These are phyloP conservation scores for Calonectria multiphialidica DNA, from an alignment of 2,329 filamentous ascomycete genomes.

Conservation along the genomic window DNA sequence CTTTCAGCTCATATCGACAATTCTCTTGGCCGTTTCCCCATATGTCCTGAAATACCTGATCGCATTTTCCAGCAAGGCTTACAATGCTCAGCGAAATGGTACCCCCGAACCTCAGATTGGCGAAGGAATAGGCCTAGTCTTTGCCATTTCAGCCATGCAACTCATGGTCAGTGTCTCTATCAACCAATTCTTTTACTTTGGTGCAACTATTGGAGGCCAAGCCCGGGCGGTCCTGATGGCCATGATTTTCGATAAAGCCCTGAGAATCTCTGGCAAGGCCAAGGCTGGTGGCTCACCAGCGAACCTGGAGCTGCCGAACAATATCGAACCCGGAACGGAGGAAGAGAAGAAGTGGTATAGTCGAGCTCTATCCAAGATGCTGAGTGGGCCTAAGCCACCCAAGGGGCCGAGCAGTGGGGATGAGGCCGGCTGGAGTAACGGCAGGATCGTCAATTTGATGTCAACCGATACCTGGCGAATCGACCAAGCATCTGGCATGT, in stretches of 20 bases:
- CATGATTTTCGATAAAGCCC: constrained; percentile 17
- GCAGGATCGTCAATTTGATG: constrained; percentile 20
- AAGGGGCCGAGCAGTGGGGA: not conserved
- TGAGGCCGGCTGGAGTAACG: constrained; percentile 2
- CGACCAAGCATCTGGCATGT: constrained; percentile 16
- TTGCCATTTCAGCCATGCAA: constrained; percentile 5
- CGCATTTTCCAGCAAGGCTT: not conserved
- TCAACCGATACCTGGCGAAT: constrained; percentile 17
- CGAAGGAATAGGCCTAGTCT: constrained; percentile 1
- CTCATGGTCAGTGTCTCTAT: not conserved
- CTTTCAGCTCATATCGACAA: not conserved
- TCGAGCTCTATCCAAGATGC: not conserved
- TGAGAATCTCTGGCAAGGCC: constrained; percentile 1
- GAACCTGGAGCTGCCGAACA: not conserved
- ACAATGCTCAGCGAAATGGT: not conserved
- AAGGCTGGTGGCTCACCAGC: not conserved
- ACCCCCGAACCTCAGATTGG: not conserved
- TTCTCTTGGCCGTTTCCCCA: not conserved
- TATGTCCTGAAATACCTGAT: constrained; percentile 8
- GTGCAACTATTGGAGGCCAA: not conserved
- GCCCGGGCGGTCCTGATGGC: not conserved
- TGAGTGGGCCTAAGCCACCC: not conserved
- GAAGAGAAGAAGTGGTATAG: constrained; percentile 15
- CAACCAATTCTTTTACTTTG: constrained; percentile 15
- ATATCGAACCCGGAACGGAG: constrained; percentile 4